Evolutionary conservation across 2,329 filamentous ascomycete species (phyloP), one percentile per base, ranked within the genome.

Genomic region (Talaromyces sp.): DNA sequence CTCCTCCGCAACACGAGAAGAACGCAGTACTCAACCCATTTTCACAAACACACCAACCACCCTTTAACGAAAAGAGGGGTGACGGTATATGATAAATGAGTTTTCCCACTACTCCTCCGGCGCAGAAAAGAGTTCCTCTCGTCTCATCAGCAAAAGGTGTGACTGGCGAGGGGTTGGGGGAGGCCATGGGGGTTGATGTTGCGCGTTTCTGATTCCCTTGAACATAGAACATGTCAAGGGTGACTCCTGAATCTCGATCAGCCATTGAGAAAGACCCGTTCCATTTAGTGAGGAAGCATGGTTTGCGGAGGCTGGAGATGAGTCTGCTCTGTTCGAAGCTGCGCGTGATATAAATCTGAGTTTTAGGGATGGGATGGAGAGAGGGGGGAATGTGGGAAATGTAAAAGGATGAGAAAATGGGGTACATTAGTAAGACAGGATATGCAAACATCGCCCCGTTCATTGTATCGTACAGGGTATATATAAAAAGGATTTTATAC

Each of bases 291-390:
- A 36, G 31, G 17, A 36, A 36, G 31, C 13, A 31, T 45, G 47
- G 60, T 6, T 31, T 53, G 81, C 81, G 65, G 69, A 71, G 76
- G 75, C 75, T 81, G 81, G 72, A 82, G 82, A 84, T 77, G 79
- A 74, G 76, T 72, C 66, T 74, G 71, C 78, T 83, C 82, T 84
- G 83, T 84, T 83, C 83, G 69, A 70, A 73, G 78, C 78, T 80
- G 82, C 82, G 82, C 81, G 72, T 75, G 69, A n/a, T 69, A 67
- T 68, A 71, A 71, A 40, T 11, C 17, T n/a, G 2, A 5, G 1
- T 45, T 38, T 40, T 13, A 43, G n/a, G n/a, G n/a, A n/a, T 4
- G 22, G 17, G 17, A 38, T 47, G 11, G 11, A 8, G 49, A 31
- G 29, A 53, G 22, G 5, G 19, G 22, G 6, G 7, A 29, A 6